Evolutionary conservation across 768 basidiomycete genomes (phyloP).

Genomic region (Royoungia palumana): DNA sequence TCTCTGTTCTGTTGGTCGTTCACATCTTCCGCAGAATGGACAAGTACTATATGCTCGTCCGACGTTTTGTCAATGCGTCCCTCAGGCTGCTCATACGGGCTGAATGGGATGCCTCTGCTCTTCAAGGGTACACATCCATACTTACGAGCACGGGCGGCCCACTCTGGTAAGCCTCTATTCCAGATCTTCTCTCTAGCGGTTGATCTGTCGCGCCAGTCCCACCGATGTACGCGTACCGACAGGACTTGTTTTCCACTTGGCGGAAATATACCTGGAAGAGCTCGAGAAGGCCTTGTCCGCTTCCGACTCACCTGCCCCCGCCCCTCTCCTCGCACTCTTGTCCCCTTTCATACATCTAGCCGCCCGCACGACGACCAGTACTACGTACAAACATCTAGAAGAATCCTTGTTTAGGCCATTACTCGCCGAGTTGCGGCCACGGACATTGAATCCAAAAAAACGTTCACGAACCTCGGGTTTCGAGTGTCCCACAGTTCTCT

Average conservation of each 20-base stretch:
- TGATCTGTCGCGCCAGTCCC: conserved; percentile 42
- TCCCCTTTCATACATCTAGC: conserved; percentile 71
- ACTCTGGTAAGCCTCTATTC: conserved; percentile 56
- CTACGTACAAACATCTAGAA: conserved; percentile 73
- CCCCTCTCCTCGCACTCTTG: conserved; percentile 54
- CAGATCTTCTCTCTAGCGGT: neutral
- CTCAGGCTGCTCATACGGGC: conserved; percentile 74
- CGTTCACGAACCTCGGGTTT: conserved; percentile 31
- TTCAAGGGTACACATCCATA: conserved; percentile 66
- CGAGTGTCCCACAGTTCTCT: conserved; percentile 42
- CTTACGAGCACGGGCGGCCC: conserved; percentile 71
- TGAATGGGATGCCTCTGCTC: conserved; percentile 59
- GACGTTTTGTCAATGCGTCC: conserved; percentile 81
- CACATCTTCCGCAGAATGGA: conserved; percentile 62
- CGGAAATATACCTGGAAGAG: conserved; percentile 89
- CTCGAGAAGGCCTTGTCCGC: conserved; percentile 61
- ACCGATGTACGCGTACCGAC: conserved; percentile 70
- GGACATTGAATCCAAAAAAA: conserved; percentile 46
- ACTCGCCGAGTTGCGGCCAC: conserved; percentile 47
- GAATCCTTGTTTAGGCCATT: conserved; percentile 68
- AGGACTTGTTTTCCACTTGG: conserved; percentile 79
- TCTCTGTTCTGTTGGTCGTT: neutral
- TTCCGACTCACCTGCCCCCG: conserved; percentile 32
- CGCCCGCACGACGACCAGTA: conserved; percentile 59
- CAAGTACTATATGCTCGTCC: conserved; percentile 95